Evolutionary conservation across 192 early-diverging fungal species (phyloP).

Genomic region (Borealophlyctis nickersoniae): DNA sequence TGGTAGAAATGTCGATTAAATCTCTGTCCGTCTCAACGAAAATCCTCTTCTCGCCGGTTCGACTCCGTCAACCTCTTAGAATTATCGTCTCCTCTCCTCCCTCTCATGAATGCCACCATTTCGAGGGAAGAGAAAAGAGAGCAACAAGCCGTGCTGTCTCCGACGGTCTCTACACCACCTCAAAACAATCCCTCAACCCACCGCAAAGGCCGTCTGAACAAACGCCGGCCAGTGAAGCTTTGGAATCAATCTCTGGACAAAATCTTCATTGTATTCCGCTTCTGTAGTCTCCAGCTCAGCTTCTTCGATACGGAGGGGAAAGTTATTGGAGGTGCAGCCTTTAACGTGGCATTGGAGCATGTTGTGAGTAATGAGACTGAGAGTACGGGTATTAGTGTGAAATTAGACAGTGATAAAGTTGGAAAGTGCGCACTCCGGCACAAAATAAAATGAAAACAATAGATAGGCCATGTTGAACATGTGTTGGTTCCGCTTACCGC

Average conservation of each 20-base stretch:
- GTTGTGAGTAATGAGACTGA: slow-evolving; percentile 96
- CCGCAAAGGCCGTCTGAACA: slow-evolving; percentile 39
- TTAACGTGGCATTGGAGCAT: slow-evolving; percentile 99
- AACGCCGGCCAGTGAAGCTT: slow-evolving; percentile 76
- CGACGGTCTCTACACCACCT: background rate
- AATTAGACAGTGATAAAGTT: no score
- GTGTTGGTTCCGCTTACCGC: no score
- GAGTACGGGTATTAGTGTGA: no score
- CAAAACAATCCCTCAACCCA: slow-evolving; percentile 15
- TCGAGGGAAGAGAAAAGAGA: no score
- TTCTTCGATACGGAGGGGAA: slow-evolving; percentile 84
- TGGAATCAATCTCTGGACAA: slow-evolving; percentile 75
- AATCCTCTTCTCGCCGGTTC: background rate
- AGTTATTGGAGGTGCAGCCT: slow-evolving; percentile 88
- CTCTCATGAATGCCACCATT: no score
- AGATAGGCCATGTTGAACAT: no score
- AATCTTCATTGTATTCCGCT: slow-evolving; percentile 83
- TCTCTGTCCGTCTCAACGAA: background rate
- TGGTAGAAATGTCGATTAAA: background rate
- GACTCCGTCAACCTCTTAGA: no score
- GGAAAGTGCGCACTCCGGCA: no score
- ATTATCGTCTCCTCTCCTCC: no score
- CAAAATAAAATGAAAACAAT: no score
- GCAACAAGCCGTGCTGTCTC: no score
- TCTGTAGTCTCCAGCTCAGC: slow-evolving; percentile 78